Percentiles rank a stretch among this genome's conserved stretches.
These are phyloP conservation scores for Cicer arietinum DNA, from an alignment of 306 rosid genomes.

Conservation along the genomic window DNA sequence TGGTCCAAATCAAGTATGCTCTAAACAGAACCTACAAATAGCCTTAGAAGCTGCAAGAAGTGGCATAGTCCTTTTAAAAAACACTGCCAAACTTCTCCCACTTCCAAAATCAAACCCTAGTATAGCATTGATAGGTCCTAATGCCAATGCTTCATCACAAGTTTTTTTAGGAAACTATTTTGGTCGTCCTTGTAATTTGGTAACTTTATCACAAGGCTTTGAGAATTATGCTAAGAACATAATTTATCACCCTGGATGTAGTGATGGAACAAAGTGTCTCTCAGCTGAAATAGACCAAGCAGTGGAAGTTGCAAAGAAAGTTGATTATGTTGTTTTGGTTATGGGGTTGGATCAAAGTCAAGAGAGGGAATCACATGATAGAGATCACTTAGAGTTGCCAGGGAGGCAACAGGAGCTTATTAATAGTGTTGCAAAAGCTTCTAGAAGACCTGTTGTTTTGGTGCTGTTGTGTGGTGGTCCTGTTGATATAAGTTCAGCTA, in stretches of 20 bases:
- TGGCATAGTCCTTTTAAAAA: constrained; percentile 89
- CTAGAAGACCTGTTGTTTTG: constrained; percentile 71
- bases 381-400: constrained; percentile 62
- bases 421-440: constrained; percentile 65
- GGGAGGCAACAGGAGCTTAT: constrained; percentile 75
- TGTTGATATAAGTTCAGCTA: constrained; percentile 73
- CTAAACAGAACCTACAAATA: constrained; percentile 57
- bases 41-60: constrained; percentile 85
- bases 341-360: constrained; percentile 83
- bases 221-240: constrained; percentile 50
- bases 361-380: constrained; percentile 76
- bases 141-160: constrained; percentile 56
- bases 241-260: constrained; percentile 67
- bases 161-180: constrained; percentile 74
- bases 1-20: constrained; percentile 70
- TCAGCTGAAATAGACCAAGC: constrained; percentile 58
- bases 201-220: constrained; percentile 62
- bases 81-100: constrained; percentile 67
- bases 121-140: constrained; percentile 82
- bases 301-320: constrained; percentile 55
- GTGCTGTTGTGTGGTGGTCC: constrained; percentile 87
- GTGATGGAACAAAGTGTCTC: constrained; percentile 51
- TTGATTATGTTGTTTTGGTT: constrained; percentile 76
- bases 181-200: constrained; percentile 76
- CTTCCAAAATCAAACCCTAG: constrained; percentile 53